Evolutionary conservation across 2,329 filamentous ascomycete species (phyloP), one percentile per base, ranked within the genome.

Genomic region (Ilyonectria sp.): DNA sequence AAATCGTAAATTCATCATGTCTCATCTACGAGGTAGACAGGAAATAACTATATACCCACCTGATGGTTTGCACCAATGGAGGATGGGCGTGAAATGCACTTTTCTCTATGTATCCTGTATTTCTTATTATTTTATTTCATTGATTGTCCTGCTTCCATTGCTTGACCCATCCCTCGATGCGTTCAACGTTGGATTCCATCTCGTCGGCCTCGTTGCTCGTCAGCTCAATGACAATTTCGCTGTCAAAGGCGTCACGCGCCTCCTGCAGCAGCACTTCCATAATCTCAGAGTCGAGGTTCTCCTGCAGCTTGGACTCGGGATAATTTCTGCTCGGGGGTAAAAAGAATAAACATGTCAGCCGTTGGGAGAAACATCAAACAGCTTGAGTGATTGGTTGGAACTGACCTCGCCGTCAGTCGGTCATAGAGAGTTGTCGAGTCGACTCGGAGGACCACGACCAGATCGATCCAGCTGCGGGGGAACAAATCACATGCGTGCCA

Each of bases 401-500:
- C 79, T 68, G 81, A 93, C 92, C 95, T 89, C 47, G 89, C 88
- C 60, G 88, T 89, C 60, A 99, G 83, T 60, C 96, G 89, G 80
- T 99, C 96, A 78, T 96, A 98, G 3, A 97, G 87, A 15, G 92
- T 85, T 21, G 89, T 90, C 19, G 94, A 94, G 74, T 96, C 91
- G 63, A 93, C 94, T 52, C 96, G 88, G 70, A 99, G 82, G 62
- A 99, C 96, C 6, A 98, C 93, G 1, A 99, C 95, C 2, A 99
- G 88, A 79, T 99, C 96, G 77, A 99, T 92, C 94, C 95, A 97
- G 77, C 92, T 92, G 79, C 93, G 91, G 2, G 96, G 96, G 78
- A 98, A 98, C 23, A 98, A 83, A 76, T 98, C 96, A 83, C 95
- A 98, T 2, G 95, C 95, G 82, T 99, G 96, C 95, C 96, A 99